Evolutionary conservation across 164 flowering plant species (phyloP), one percentile per base, ranked within the genome.

Genomic region (Brasenia schreberi): DNA sequence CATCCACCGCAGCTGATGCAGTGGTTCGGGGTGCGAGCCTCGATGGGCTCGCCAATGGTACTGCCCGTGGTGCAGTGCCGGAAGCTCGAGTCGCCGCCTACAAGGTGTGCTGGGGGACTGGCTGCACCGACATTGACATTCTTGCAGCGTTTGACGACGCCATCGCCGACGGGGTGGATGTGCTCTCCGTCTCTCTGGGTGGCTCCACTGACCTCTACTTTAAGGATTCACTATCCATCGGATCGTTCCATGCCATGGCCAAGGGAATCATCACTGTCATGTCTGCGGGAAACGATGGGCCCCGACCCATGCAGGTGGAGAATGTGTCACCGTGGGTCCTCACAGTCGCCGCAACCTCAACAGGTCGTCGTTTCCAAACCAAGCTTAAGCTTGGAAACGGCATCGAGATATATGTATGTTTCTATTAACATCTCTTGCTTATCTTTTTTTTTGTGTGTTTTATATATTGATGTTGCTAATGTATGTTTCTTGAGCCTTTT

Each of bases 101-200:
- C 85, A 90, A 88, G 68, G 92, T 88, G 0, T 92, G 98, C 60
- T 81, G 92, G 91, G 75, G 18, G 69, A 49, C 61, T 0, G 95
- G 92, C 0, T 90, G 98, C 72, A 42, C 85, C 1, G 87, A 82
- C 70, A 71, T 77, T 75, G 89, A 83, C 79, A 68, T 92, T 18
- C 80, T 92, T 5, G 93, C 92, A 5, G 96, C 75, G 16, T 83
- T 88, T 64, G 96, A 92, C 12, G 80, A 82, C 42, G 98, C 98
- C 6, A 79, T 88, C 23, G n/a, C 69, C 3, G 98, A 92, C 59
- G 98, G 98, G 5, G 98, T 90, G 5, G 92, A 92, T 65, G 49
- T 92, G 14, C 71, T 92, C 56, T 88, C 94, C 14, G 60, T 88
- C 45, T 92, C 96, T 0, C 74, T 92, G 18, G 96, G 92, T 7